Percentiles rank a stretch among this genome's conserved stretches.
These are phyloP conservation scores for Trichocomaceae sp. DNA, from an alignment of 2,329 filamentous ascomycete species.

Conservation along the genomic window DNA sequence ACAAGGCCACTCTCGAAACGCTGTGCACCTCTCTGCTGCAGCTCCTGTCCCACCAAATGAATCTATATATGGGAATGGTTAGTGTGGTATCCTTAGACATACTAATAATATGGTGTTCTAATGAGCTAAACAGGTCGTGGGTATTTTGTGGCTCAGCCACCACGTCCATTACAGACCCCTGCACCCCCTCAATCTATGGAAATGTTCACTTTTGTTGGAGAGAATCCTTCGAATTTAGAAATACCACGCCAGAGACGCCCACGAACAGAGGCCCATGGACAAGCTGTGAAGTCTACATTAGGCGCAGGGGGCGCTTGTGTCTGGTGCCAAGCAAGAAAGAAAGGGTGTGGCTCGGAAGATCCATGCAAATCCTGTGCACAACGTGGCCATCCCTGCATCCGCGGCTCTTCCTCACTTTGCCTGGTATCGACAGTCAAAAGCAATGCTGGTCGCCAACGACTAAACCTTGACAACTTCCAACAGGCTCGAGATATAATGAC, in stretches of 20 bases:
- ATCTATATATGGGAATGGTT: background rate
- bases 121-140: background rate
- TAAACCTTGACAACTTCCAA: background rate
- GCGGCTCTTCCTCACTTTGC: conserved; percentile 16
- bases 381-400: conserved; percentile 19
- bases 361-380: conserved; percentile 19
- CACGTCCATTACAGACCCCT: background rate
- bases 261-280: conserved; percentile 14
- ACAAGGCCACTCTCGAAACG: background rate
- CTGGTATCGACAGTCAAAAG: conserved; percentile 7
- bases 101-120: background rate
- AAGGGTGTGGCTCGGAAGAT: conserved; percentile 18
- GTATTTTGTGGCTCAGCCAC: background rate
- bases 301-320: conserved; percentile 23
- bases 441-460: background rate
- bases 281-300: conserved; percentile 17
- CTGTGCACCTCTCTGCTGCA: background rate
- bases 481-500: background rate
- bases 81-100: background rate
- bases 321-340: conserved; percentile 25
- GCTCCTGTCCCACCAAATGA: background rate
- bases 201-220: background rate
- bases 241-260: conserved; percentile 6
- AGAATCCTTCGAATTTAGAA: conserved; percentile 9
- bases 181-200: background rate